These are phyloP conservation scores for Plasmodium cynomolgi DNA, from an alignment of 169 alveolate species.

Conservation along the genomic window DNA sequence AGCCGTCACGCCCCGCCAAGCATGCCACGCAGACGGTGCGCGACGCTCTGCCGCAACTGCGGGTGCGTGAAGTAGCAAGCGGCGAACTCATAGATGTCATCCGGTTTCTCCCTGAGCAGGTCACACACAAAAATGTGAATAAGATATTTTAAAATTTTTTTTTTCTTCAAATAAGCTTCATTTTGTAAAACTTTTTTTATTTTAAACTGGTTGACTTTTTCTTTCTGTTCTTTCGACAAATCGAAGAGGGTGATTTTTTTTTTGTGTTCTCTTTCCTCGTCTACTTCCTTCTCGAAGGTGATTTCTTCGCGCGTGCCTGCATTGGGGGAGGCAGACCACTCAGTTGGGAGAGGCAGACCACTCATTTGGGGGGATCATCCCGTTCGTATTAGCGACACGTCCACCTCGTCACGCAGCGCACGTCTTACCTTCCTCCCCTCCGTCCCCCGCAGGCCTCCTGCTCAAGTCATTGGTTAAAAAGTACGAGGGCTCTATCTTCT, in stretches of 20 bases:
- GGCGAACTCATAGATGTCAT: constrained; percentile 44
- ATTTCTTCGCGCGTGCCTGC: constrained; percentile 12
- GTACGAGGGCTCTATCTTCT: constrained; percentile 2
- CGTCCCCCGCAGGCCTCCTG: neutral
- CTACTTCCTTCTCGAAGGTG: constrained; percentile 10
- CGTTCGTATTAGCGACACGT: no score
- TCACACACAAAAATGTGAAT: constrained; percentile 46
- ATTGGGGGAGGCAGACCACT: neutral
- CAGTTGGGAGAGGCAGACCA: neutral
- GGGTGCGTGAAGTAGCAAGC: constrained; percentile 54
- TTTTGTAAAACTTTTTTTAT: constrained; percentile 51
- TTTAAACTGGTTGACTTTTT: constrained; percentile 27
- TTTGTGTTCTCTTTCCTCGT: constrained; percentile 17
- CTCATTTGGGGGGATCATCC: neutral
- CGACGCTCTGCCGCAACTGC: neutral
- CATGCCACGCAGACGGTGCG: neutral
- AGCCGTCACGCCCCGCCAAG: neutral
- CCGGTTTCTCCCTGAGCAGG: constrained; percentile 50
- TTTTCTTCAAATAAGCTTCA: constrained; percentile 65
- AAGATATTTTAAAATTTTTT: constrained; percentile 43
- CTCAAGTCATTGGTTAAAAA: constrained; percentile 34
- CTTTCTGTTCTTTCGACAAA: constrained; percentile 28
- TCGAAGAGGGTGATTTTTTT: constrained; percentile 25
- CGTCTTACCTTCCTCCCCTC: neutral
- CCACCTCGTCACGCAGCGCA: neutral